A percentile compares a stretch with the other conserved stretches of the same genome.
Evolutionary conservation across 305 asterid species (phyloP).

Genomic region (Rubia balearica): DNA sequence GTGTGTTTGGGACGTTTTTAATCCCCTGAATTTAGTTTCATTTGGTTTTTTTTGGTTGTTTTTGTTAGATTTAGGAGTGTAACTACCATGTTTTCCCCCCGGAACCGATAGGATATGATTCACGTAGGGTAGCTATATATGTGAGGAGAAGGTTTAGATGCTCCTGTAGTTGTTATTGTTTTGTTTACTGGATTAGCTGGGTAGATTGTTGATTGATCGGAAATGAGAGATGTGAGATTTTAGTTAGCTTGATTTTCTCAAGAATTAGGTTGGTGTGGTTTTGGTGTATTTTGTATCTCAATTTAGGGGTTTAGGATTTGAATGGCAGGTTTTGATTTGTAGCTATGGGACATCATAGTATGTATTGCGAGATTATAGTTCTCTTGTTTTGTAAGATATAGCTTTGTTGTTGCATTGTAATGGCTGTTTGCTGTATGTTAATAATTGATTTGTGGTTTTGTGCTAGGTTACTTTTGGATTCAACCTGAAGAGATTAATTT

Average conservation of each 20-base stretch:
- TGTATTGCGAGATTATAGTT: not conserved
- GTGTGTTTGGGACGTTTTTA: not conserved
- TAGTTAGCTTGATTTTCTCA: not conserved
- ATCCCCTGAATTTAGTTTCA: not conserved
- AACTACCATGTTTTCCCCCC: no score
- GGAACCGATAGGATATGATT: no score
- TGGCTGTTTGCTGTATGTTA: not conserved
- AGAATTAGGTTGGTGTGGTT: not conserved
- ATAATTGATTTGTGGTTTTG: not conserved
- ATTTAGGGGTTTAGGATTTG: not conserved
- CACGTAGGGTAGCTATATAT: no score
- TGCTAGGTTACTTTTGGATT: constrained; percentile 45
- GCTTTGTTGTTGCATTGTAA: not conserved
- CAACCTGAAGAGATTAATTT: constrained; percentile 37
- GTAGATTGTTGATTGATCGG: not conserved
- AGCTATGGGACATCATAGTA: not conserved
- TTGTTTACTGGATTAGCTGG: not conserved
- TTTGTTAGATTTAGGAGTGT: not conserved
- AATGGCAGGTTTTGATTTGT: not conserved
- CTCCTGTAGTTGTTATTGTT: not conserved
- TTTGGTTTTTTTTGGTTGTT: not conserved
- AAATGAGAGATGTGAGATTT: not conserved
- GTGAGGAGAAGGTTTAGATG: not conserved
- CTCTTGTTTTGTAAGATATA: not conserved
- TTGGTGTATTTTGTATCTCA: not conserved